Base-by-base conservation (phyloP, 208 protist genomes). In the Wallacemonas sp. region DNA sequence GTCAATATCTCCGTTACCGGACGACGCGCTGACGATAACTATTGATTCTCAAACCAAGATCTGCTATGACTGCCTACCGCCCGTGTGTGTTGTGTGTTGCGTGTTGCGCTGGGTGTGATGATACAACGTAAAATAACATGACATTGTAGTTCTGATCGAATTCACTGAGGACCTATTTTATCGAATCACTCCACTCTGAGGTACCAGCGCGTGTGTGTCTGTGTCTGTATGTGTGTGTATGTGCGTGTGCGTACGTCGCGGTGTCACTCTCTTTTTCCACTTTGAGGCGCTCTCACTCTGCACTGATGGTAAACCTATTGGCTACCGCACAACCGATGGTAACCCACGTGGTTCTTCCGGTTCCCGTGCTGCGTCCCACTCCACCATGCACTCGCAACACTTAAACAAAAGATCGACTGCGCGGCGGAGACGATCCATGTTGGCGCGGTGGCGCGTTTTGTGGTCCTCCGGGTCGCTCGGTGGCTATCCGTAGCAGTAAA, bases 11-110 rank as follows among this genome's bases (percentile, higher is more conserved):
- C 78, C 73, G 69, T 87, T 79, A 74, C 64, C 71, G 64, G 73
- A 86, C 48, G 48, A 45, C 41, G 55, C 41, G 58, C 52, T 85
- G 83, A 86, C 83, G 83, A 90, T 71, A 83, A 76, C 69, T 61
- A 81, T 81, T 87, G 78, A 80, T 54, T 73, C 24, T 63, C 37
- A 79, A 78, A 84, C 83, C 83, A 90, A 90, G 83, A 90, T 90
- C 80, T 88, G 81, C 81, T 83, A 91, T 91, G 81, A 87, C 53
- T 6, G 1, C 34, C 19, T 32, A 24, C 17, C 29, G 26, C 26
- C 33, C 58, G 10, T 9, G 9, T 48, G 10, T 38, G 13, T 48
- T 54, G n/a, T n/a, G n/a, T n/a, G 12, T 44, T 59, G 6, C 39
- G 19, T 15, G 33, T 33, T 48, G 42, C 42, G 46, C 46, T 54